These are phyloP conservation scores for Novakomyces olei DNA, from an alignment of 805 yeast genomes.

Conservation along the genomic window DNA sequence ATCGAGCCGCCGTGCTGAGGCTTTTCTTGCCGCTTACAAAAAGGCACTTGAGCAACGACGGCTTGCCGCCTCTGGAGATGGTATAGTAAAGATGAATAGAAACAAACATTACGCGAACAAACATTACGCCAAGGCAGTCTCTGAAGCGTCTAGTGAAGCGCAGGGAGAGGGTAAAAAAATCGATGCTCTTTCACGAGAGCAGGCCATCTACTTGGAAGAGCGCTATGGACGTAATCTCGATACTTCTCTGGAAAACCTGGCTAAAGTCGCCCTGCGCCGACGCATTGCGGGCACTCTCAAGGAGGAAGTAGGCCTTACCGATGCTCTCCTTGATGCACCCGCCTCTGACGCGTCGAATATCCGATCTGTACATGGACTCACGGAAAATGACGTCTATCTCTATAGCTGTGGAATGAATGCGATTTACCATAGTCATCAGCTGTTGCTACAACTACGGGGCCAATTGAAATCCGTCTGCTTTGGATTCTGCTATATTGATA, in stretches of 20 bases:
- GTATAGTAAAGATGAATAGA: no score
- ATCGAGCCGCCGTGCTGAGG: conserved; percentile 75
- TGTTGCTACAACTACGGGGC: conserved; percentile 3
- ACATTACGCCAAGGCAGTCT: conserved; percentile 4
- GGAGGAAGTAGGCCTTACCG: conserved; percentile 15
- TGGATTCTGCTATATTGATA: conserved; percentile 92
- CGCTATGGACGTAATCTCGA: conserved; percentile 80
- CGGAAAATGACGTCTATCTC: conserved; percentile 52
- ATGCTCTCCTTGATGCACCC: conserved; percentile 2
- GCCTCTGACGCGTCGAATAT: conserved; percentile 6
- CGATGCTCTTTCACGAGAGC: conserved; percentile 6
- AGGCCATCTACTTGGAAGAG: conserved; percentile 36
- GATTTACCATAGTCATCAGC: conserved; percentile 56
- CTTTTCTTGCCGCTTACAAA: conserved; percentile 22
- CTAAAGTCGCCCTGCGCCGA: conserved; percentile 48
- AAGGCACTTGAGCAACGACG: background rate
- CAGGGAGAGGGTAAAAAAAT: conserved; percentile 6
- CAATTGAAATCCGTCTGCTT: conserved; percentile 57
- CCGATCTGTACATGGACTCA: conserved; percentile 13
- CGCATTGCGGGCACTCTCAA: conserved; percentile 51
- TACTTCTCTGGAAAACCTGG: conserved; percentile 48
- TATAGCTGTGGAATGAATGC: conserved; percentile 88
- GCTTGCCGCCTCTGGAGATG: no score
- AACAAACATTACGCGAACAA: conserved; percentile 5
- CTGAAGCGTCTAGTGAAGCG: conserved; percentile 4